phyloP scores from a whole-genome alignment of 371 early-diverging fungal genomes.

The Mortierella sp. region DNA sequence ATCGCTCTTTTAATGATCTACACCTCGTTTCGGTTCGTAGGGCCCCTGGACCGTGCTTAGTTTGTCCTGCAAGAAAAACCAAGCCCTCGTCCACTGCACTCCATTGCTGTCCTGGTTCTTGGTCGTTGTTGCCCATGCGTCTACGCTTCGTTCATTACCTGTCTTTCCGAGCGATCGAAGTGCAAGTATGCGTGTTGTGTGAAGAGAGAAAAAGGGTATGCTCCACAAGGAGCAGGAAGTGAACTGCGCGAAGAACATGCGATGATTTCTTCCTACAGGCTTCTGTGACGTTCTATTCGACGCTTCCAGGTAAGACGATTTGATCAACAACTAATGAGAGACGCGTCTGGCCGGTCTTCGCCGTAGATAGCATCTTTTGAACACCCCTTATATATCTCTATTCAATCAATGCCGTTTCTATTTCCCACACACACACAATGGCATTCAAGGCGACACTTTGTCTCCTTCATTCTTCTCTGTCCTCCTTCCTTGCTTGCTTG shows the following conservation, averaged over 20 bases:
- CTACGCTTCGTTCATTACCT: neutral
- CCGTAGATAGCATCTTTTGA: too few relatives aligned
- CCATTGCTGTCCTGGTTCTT: neutral
- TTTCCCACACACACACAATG: neutral
- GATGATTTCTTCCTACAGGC: neutral
- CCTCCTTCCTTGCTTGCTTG: neutral
- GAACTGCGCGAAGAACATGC: conserved; percentile 2
- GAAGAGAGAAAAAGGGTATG: neutral
- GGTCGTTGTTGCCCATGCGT: neutral
- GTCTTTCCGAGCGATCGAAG: conserved; percentile 3
- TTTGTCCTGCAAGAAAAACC: neutral
- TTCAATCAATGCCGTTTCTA: too few relatives aligned
- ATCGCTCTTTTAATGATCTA: neutral
- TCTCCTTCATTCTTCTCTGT: neutral
- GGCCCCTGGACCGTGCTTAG: neutral
- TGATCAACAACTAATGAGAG: neutral
- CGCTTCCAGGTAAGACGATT: neutral
- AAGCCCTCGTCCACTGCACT: neutral
- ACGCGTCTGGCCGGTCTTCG: neutral
- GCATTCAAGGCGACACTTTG: too few relatives aligned
- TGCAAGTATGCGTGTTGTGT: neutral
- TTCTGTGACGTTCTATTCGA: neutral
- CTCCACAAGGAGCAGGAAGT: neutral
- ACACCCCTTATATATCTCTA: too few relatives aligned
- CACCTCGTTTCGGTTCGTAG: neutral